Percentiles rank a stretch among this genome's conserved stretches.
phyloP scores from a whole-genome alignment of 352 stramenopile genomes.

The Phytophthora aleatoria region DNA sequence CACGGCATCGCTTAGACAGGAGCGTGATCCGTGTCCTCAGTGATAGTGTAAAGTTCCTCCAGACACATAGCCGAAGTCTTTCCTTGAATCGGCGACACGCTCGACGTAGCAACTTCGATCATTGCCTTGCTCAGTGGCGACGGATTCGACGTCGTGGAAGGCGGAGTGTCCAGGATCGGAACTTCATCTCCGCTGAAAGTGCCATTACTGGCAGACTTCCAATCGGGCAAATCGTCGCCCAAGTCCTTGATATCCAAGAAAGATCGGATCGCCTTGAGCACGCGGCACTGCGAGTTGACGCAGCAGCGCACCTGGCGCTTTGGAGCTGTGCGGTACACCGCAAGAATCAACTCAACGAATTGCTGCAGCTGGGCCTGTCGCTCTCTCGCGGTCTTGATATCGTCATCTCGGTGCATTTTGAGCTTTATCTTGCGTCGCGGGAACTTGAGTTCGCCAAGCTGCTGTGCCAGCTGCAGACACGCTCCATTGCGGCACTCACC shows the following conservation, averaged over 20 bases:
- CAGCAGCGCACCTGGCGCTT: constrained; percentile 65
- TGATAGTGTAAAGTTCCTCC: constrained; percentile 65
- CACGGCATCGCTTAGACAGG: constrained; percentile 23
- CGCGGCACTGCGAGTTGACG: constrained; percentile 52
- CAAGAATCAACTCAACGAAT: constrained; percentile 58
- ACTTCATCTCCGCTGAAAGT: constrained; percentile 25
- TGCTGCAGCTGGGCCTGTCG: constrained; percentile 49
- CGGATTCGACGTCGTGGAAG: constrained; percentile 8
- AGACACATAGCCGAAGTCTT: constrained; percentile 37
- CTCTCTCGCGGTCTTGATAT: constrained; percentile 41
- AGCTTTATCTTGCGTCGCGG: constrained; percentile 45
- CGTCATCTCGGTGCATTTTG: constrained; percentile 25
- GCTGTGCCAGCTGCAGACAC: constrained; percentile 41
- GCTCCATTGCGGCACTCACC: constrained; percentile 45
- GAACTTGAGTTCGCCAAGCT: constrained; percentile 62
- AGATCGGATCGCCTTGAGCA: constrained; percentile 45
- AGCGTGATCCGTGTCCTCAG: constrained; percentile 46
- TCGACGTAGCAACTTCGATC: constrained; percentile 6
- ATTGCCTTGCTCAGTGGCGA: constrained; percentile 9
- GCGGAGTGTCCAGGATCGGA: constrained; percentile 28
- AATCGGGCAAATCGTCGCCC: constrained; percentile 26
- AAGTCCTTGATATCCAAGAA: constrained; percentile 55
- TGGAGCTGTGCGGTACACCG: constrained; percentile 49
- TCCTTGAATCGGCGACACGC: constrained; percentile 28
- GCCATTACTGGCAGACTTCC: constrained; percentile 25